Evolutionary conservation across 2,329 filamentous ascomycete species (phyloP), one percentile per base, ranked within the genome.

Genomic region (Aspergillus melleus): DNA sequence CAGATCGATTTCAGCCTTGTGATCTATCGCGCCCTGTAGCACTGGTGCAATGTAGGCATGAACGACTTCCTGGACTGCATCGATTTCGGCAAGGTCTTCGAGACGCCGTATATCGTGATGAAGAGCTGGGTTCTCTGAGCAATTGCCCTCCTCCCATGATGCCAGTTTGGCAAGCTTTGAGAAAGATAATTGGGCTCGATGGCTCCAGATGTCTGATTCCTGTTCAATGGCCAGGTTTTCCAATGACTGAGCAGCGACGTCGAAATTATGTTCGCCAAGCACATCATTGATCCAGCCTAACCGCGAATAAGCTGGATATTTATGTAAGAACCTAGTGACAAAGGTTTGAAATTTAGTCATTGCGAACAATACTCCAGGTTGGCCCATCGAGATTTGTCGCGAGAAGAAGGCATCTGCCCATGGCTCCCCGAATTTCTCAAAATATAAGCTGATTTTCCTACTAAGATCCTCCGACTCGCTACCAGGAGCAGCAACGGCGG

Each of bases 261-360:
- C 81, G 63, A 92, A 92, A 68, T 96, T 87, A 60, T 87, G 83
- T 71, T 95, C 90, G 24, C 85, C 84, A 61, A 88, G 83, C 8
- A 98, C 84, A 72, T 98, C 93, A 72, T 99, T 96, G 78, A 99
- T 96, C 95, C 95, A 99, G 52, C 89, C 88, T 49, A 99, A 83
- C 68, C 91, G 91, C 29, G 89, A 88, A 62, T 92, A 86, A 62
- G 88, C 83, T 0, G 87, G 84, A 64, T 88, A 86, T 57, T 86
- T 88, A 47, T 90, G 86, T 52, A 99, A 81, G 69, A 92, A 99
- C 54, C 83, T 82, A 0, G 92, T 96, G 57, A 96, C 84, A 69
- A 87, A 89, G 54, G 85, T 78, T 65, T 87, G 87, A 68, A 93
- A 90, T 58, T 87, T 88, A 81, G 60, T 90, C 90, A 71, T 83